These are phyloP conservation scores for Extremus antarcticus DNA, from an alignment of 495 filamentous ascomycete species.

Conservation along the genomic window DNA sequence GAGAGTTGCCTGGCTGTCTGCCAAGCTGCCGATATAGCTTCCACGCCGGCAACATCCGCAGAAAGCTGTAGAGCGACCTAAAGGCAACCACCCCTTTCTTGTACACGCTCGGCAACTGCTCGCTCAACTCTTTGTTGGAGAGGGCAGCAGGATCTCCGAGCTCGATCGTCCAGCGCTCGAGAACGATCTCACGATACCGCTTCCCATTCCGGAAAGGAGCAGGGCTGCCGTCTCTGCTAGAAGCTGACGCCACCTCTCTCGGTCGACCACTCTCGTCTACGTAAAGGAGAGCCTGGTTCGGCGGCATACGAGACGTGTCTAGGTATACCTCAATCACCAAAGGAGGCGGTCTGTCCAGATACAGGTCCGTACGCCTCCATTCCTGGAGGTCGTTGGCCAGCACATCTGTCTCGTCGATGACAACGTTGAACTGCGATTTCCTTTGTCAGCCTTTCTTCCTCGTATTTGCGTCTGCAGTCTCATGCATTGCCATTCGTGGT, in stretches of 20 bases:
- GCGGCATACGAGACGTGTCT: conserved; percentile 67
- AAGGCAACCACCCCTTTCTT: conserved; percentile 94
- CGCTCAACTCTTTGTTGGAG: conserved; percentile 51
- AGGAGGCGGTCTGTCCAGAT: conserved; percentile 68
- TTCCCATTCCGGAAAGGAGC: conserved; percentile 40
- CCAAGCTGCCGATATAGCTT: conserved; percentile 49
- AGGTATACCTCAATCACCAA: conserved; percentile 85
- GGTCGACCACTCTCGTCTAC: conserved; percentile 79
- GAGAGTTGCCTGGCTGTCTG: conserved; percentile 55
- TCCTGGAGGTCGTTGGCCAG: conserved; percentile 66
- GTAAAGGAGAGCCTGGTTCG: conserved; percentile 76
- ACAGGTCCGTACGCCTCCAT: conserved; percentile 68
- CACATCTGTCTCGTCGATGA: conserved; percentile 81
- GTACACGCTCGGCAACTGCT: conserved; percentile 76
- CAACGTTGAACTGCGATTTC: conserved; percentile 69
- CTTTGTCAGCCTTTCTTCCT: conserved; percentile 14
- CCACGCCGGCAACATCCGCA: conserved; percentile 77
- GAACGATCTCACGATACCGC: conserved; percentile 53
- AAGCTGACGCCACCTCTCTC: conserved; percentile 76
- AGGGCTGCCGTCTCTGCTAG: conserved; percentile 39
- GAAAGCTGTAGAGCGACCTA: conserved; percentile 76
- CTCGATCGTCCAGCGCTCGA: conserved; percentile 85
- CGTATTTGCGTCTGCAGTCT: neutral
- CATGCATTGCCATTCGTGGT: no score
- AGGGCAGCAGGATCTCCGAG: conserved; percentile 50